Base-by-base conservation (phyloP, 2,329 filamentous ascomycete genomes). In the Aspergillus udagawae region DNA sequence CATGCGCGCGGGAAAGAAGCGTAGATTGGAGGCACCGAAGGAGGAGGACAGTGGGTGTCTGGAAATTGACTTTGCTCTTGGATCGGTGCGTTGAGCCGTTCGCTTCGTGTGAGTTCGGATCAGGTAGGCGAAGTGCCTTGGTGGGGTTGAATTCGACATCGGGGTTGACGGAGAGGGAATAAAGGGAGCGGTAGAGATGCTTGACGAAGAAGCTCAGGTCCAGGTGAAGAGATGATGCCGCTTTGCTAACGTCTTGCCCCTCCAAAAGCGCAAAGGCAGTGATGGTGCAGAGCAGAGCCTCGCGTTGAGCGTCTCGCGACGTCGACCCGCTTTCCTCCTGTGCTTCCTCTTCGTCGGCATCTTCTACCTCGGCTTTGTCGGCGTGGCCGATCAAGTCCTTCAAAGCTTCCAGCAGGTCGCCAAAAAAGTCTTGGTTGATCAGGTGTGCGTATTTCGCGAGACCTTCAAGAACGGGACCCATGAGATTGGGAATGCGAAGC, bases 361-460 rank as follows among this genome's bases (percentile, higher is more conserved):
- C 71, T n/a, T 77, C 69, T 56, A 79, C 74, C 20, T 75, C 68
- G 14, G 71, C 65, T 21, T 69, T 66, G 48, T 88, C 83, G 53
- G 89, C 88, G 64, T 92, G 85, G 3, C 86, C 84, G 66, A 97
- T 93, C 48, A 99, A 83, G 62, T 99, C 94, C 73, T 96, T 95
- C 42, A 99, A 81, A 0, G 92, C 93, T 75, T 97, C 94, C 10
- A 99, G 84, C 29, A 99, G 82, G 70, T 99, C 94, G 28, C 93
- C 94, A 67, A 99, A 99, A 80, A 99, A 97, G 71, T 99, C 91
- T 70, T 99, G 92, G 77, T 99, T 99, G 81, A 99, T 99, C 58
- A 99, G 83, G 72, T 97, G 94, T 3, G 92, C 88, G 71, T 96
- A 99, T 70, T 92, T 92, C 52, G 93, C 92, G 23, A 99, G 79